phyloP scores from a whole-genome alignment of 805 yeast species.

The Yarrowia sp. region DNA sequence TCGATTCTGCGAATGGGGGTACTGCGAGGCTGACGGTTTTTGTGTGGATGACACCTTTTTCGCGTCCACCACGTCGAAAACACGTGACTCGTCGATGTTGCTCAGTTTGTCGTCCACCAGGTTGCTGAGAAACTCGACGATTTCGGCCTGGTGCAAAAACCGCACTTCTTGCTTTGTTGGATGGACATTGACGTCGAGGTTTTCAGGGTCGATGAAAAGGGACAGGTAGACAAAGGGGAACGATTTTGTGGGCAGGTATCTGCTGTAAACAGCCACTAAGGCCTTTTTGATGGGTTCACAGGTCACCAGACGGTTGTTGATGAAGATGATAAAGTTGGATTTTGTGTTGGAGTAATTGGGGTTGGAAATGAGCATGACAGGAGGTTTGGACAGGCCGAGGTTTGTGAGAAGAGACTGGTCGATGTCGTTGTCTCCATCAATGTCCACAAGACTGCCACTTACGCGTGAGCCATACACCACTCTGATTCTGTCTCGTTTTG shows the following conservation, averaged over 20 bases:
- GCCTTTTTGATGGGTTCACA: slow-evolving; percentile 80
- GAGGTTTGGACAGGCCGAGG: neutral
- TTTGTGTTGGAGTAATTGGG: slow-evolving; percentile 70
- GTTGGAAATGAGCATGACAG: slow-evolving; percentile 51
- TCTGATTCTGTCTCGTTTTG: slow-evolving; percentile 66
- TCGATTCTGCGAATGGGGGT: neutral
- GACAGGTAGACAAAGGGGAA: slow-evolving; percentile 75
- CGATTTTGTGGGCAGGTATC: slow-evolving; percentile 72
- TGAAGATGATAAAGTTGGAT: slow-evolving; percentile 70
- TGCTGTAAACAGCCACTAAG: slow-evolving; percentile 55
- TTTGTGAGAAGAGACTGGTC: neutral
- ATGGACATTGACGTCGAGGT: slow-evolving; percentile 89
- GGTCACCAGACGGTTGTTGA: slow-evolving; percentile 75
- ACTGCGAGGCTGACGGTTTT: slow-evolving; percentile 34
- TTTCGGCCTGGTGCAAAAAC: slow-evolving; percentile 81
- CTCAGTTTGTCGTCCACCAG: slow-evolving; percentile 42
- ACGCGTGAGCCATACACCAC: slow-evolving; percentile 65
- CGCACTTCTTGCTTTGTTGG: slow-evolving; percentile 93
- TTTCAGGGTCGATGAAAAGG: slow-evolving; percentile 60
- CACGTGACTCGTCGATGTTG: slow-evolving; percentile 19
- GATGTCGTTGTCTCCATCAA: slow-evolving; percentile 45
- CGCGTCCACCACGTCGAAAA: slow-evolving; percentile 56
- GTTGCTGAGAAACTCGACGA: slow-evolving; percentile 54
- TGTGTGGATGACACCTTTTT: slow-evolving; percentile 69
- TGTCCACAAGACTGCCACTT: slow-evolving; percentile 47